Evolutionary conservation across 2,329 filamentous ascomycete species (phyloP), one percentile per base, ranked within the genome.

Genomic region (Trichophyton simii): DNA sequence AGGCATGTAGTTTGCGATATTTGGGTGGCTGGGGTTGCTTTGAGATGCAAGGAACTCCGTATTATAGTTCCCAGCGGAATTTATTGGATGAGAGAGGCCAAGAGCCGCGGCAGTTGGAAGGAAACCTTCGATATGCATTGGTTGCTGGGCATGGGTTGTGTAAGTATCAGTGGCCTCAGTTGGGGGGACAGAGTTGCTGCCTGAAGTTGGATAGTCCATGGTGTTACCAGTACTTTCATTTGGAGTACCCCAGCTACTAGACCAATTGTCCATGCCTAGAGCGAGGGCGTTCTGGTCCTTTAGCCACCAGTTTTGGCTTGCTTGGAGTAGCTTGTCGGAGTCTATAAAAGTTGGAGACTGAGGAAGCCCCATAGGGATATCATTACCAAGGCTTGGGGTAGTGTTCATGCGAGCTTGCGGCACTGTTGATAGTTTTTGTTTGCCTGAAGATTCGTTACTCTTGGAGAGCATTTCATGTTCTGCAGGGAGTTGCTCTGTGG

Each of bases 301-400:
- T 60, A 84, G 77, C 77, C 83, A 85, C 82, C 82, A 85, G 66
- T 87, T 82, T 63, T 86, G 83, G 57, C 81, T 82, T 58, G 87
- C 83, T 54, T 82, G 79, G 2, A 87, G 78, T 3, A 87, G 71
- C 52, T 81, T 80, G 41, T 86, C 82, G 0, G 85, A 77, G 7
- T 80, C 80, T 25, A 83, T 82, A 63, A 86, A 85, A 59, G 48
- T 22, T 6, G 63, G 58, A 9, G 58, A 42, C 60, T 64, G 62
- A 22, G 63, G 62, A 4, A 57, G 18, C 13, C 54, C 34, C 25
- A 44, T 22, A 25, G 34, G 25, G 8, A 44, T 8, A 25, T 58
- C 55, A 11, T 28, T 20, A 18, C 36, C 28, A n/a, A 25, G 11
- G n/a, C 34, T 13, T 28, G 41, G 41, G 9, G 41, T 13, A 20